Evolutionary conservation across 768 basidiomycete genomes (phyloP).

Genomic region (Termitomyces sp.): DNA sequence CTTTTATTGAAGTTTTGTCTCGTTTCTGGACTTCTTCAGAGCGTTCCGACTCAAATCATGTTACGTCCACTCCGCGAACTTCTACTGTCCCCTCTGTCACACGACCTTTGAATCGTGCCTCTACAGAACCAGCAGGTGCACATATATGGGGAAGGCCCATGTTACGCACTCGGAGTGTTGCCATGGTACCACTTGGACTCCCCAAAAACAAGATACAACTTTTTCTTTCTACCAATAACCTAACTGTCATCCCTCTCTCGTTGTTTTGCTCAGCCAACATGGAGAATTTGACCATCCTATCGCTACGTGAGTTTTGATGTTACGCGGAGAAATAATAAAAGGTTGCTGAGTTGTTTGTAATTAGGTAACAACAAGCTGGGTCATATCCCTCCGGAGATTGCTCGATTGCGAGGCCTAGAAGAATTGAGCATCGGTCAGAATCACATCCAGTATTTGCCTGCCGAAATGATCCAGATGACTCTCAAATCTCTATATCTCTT

Average conservation of each 20-base stretch:
- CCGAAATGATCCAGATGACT: slow-evolving; percentile 59
- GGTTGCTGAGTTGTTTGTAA: slow-evolving; percentile 11
- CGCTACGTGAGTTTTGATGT: slow-evolving; percentile 46
- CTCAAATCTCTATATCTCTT: slow-evolving; percentile 41
- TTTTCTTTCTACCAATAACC: slow-evolving; percentile 50
- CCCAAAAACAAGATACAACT: slow-evolving; percentile 50
- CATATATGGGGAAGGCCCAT: slow-evolving; percentile 10
- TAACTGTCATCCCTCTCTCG: slow-evolving; percentile 49
- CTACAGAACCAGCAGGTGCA: slow-evolving; percentile 26
- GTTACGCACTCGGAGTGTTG: slow-evolving; percentile 25
- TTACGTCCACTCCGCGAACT: slow-evolving; percentile 6
- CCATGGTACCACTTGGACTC: slow-evolving; percentile 28
- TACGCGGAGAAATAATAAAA: not conserved
- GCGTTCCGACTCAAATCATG: slow-evolving; percentile 20
- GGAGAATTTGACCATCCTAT: slow-evolving; percentile 54
- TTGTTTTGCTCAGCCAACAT: slow-evolving; percentile 40
- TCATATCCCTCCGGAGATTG: slow-evolving; percentile 60
- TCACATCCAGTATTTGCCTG: slow-evolving; percentile 52
- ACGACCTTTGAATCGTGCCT: slow-evolving; percentile 27
- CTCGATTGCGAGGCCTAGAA: slow-evolving; percentile 43
- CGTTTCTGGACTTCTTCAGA: slow-evolving; percentile 40
- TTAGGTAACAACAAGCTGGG: slow-evolving; percentile 56
- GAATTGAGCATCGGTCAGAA: slow-evolving; percentile 63
- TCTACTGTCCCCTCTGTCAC: slow-evolving; percentile 3
- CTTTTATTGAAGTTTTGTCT: slow-evolving; percentile 41